These are phyloP conservation scores for Lasiodiplodia citricola DNA, from an alignment of 2,329 filamentous ascomycete genomes.

Conservation along the genomic window DNA sequence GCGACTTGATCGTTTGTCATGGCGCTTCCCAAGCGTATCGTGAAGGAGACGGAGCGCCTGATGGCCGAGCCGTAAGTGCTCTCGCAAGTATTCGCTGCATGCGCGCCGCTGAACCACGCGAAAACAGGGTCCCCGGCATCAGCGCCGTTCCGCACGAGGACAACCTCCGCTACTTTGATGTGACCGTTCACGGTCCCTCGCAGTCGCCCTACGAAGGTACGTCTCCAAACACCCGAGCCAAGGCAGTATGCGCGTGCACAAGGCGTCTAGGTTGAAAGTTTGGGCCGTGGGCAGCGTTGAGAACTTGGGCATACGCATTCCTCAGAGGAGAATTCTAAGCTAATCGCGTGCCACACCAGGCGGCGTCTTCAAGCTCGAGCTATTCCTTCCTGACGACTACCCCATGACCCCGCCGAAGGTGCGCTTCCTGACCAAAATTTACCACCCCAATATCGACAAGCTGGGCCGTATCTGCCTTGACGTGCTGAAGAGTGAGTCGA, in stretches of 20 bases:
- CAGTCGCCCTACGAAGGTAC: conserved; percentile 94
- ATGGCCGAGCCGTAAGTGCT: conserved; percentile 88
- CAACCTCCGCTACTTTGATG: conserved; percentile 97
- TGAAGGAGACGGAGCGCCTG: conserved; percentile 97
- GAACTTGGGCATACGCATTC: not conserved
- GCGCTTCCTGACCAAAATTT: conserved; percentile 97
- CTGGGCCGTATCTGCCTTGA: conserved; percentile 96
- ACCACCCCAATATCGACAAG: conserved; percentile 98
- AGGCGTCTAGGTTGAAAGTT: not conserved
- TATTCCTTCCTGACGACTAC: conserved; percentile 98
- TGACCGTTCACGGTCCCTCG: conserved; percentile 89
- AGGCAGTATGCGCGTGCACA: not conserved
- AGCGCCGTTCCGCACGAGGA: conserved; percentile 95
- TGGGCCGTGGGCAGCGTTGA: not conserved
- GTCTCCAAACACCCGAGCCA: conserved; percentile 31
- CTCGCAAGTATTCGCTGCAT: conserved; percentile 14
- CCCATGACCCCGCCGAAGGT: conserved; percentile 99
- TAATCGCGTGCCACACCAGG: conserved; percentile 47
- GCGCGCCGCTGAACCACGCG: not conserved
- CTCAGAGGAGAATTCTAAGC: not conserved
- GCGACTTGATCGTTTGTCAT: conserved; percentile 39
- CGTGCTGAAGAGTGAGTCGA: conserved; percentile 82
- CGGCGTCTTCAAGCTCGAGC: conserved; percentile 93
- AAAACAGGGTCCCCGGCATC: conserved; percentile 87
- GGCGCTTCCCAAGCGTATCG: conserved; percentile 93